Base-by-base conservation (phyloP, 306 rosid species). In the Potentilla sterilis region DNA sequence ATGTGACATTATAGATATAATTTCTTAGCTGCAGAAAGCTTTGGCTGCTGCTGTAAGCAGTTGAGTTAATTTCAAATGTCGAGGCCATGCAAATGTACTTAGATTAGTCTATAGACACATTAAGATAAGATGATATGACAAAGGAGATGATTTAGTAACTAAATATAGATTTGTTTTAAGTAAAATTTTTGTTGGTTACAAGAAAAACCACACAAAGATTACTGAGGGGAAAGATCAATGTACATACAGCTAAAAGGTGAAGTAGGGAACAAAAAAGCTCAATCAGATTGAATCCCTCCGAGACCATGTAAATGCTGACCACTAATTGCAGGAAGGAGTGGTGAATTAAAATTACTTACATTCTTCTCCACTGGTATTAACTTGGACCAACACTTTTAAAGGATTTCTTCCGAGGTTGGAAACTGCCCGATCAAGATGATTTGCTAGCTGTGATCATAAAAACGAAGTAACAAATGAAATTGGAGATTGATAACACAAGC, bases 301-400 rank as follows among this genome's bases (percentile, higher is more conserved):
- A 24, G n/a, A n/a, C 16, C 51, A 13, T 55, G n/a, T 49, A 48
- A 49, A 51, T 71, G 10, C 72, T 19, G 73, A 47, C 43, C 42
- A 48, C 44, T 4, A 62, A 22, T 14, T 70, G 67, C 21, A 64
- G n/a, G 51, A 67, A 44, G 14, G 14, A 82, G 37, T 10, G 47
- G 19, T 22, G 79, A 72, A 72, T 74, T 73, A 8, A 10, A 78
- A 35, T 68, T 44, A 83, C 98, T 84, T 81, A 93, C 98, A 91
- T 76, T 61, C 86, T 89, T 93, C 97, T 81, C 98, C 98, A 81
- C 98, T 93, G 73, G 97, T 93, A 83, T 93, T 93, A 70, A 93
- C 96, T 88, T 93, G 98, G 72, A 93, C 89, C 81, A 89, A 73
- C 76, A 93, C 88, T 82, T 81, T 89, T 82, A 93, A 76, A 34